phyloP scores from a whole-genome alignment of 139 green algal genomes.

The Haematococcus sp. region DNA sequence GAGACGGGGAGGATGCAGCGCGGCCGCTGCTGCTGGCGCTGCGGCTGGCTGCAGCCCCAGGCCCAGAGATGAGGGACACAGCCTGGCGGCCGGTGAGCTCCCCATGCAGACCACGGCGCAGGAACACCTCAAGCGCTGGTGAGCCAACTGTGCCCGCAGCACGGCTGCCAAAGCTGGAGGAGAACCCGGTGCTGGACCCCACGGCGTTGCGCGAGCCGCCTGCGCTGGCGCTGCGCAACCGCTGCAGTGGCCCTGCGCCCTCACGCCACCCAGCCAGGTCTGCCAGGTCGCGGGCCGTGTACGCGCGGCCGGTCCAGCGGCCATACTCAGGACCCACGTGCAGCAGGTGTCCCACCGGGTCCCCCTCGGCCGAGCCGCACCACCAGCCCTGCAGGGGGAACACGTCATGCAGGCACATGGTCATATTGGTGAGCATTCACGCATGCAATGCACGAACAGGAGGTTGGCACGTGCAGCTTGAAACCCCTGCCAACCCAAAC shows the following conservation, averaged over 20 bases:
- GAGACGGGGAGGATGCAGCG: too few species aligned
- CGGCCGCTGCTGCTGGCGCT: too few species aligned
- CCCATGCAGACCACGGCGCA: not conserved
- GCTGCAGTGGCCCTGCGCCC: not conserved
- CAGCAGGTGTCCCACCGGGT: slow-evolving; percentile 75
- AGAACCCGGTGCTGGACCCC: too few species aligned
- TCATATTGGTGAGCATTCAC: not conserved
- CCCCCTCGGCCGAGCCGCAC: slow-evolving; percentile 50
- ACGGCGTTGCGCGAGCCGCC: not conserved
- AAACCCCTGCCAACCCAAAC: too few species aligned
- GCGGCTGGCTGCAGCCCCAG: too few species aligned
- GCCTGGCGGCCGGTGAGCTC: not conserved
- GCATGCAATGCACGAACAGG: not conserved
- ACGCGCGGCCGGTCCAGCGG: slow-evolving; percentile 54
- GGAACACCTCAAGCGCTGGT: slow-evolving; percentile 69
- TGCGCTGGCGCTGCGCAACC: not conserved
- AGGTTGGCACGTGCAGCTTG: too few species aligned
- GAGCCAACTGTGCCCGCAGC: slow-evolving; percentile 29
- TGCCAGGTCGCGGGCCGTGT: slow-evolving; percentile 56
- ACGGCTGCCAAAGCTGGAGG: not conserved
- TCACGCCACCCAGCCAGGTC: slow-evolving; percentile 34
- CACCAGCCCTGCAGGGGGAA: slow-evolving; percentile 73
- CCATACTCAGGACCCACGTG: slow-evolving; percentile 52
- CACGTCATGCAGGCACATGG: not conserved
- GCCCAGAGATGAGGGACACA: too few species aligned